Conservation (phyloP, 2,329 filamentous ascomycete genomes). For the Exophiala sp. region DNA sequence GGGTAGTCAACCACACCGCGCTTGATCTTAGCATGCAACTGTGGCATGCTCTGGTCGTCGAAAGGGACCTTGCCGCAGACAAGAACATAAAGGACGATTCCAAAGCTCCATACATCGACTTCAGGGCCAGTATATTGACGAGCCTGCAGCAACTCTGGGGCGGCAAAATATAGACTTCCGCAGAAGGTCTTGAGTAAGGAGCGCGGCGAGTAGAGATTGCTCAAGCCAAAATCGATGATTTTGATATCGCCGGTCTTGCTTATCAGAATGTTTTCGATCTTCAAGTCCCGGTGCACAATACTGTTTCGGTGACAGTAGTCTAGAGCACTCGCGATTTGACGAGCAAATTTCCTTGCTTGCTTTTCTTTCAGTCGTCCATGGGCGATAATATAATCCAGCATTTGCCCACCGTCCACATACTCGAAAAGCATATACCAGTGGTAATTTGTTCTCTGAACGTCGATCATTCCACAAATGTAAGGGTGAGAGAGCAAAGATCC, state of each 20-base stretch:
- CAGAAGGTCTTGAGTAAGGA: constrained; percentile 92
- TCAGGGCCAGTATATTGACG: constrained; percentile 93
- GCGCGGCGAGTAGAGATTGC: constrained; percentile 86
- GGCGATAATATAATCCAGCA: constrained; percentile 99
- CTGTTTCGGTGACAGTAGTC: constrained; percentile 98
- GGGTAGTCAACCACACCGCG: constrained; percentile 94
- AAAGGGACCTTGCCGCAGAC: constrained; percentile 98
- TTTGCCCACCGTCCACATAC: constrained; percentile 97
- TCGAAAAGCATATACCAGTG: constrained; percentile 99
- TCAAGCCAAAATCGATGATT: constrained; percentile 97
- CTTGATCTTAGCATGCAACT: constrained; percentile 97
- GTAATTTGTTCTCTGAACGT: constrained; percentile 91
- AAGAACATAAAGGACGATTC: constrained; percentile 92
- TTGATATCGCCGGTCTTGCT: constrained; percentile 99
- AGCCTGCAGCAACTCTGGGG: constrained; percentile 87
- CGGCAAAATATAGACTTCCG: constrained; percentile 94
- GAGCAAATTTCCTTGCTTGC: constrained; percentile 92
- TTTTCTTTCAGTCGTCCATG: constrained; percentile 97
- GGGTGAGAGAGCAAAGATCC: constrained; percentile 90
- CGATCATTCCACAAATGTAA: constrained; percentile 90
- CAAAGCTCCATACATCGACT: constrained; percentile 98
- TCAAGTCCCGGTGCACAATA: constrained; percentile 93
- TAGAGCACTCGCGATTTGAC: constrained; percentile 91
- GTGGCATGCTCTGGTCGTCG: constrained; percentile 98
- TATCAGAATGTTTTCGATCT: constrained; percentile 99